Conservation (phyloP, 176 grass and related monocot genomes). For the Zoysia japonica region DNA sequence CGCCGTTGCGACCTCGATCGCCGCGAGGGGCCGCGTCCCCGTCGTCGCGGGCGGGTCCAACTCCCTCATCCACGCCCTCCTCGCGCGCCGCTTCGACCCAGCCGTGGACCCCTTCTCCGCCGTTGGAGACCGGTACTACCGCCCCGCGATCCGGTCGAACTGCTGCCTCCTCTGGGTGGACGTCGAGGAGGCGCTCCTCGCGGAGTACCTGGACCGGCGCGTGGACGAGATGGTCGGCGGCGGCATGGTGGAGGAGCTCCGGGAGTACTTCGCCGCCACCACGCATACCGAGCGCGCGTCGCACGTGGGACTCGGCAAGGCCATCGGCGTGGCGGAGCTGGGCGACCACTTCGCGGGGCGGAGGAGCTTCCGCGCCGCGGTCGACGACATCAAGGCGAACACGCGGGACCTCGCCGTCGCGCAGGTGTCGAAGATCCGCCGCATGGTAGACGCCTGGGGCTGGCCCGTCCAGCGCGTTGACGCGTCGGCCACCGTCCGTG, state of each 20-base stretch:
- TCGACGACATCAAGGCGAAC: constrained; percentile 69
- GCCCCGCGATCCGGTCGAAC: constrained; percentile 35
- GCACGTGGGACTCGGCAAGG: constrained; percentile 60
- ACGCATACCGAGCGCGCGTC: constrained; percentile 16
- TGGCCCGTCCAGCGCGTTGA: constrained; percentile 64
- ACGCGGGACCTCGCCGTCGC: constrained; percentile 56
- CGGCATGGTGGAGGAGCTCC: constrained; percentile 76
- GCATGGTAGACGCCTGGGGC: constrained; percentile 50
- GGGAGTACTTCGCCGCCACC: constrained; percentile 48
- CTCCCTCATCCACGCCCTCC: constrained; percentile 73
- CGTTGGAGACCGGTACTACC: neutral
- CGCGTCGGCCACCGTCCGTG: constrained; percentile 54
- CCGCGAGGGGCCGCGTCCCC: constrained; percentile 29
- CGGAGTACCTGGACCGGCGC: constrained; percentile 60
- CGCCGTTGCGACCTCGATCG: constrained; percentile 21
- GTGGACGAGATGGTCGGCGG: constrained; percentile 71
- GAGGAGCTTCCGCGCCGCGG: constrained; percentile 28
- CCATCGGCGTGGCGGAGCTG: constrained; percentile 81
- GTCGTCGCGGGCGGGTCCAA: constrained; percentile 77
- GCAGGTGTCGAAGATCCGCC: constrained; percentile 67
- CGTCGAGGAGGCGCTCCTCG: constrained; percentile 52
- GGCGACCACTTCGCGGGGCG: constrained; percentile 40
- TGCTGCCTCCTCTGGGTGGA: constrained; percentile 84
- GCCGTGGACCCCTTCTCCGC: constrained; percentile 44
- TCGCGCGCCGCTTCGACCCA: constrained; percentile 36